Evolutionary conservation across 352 stramenopile genomes (phyloP), one percentile per base, ranked within the genome.

Genomic region (Pythium periplocum): DNA sequence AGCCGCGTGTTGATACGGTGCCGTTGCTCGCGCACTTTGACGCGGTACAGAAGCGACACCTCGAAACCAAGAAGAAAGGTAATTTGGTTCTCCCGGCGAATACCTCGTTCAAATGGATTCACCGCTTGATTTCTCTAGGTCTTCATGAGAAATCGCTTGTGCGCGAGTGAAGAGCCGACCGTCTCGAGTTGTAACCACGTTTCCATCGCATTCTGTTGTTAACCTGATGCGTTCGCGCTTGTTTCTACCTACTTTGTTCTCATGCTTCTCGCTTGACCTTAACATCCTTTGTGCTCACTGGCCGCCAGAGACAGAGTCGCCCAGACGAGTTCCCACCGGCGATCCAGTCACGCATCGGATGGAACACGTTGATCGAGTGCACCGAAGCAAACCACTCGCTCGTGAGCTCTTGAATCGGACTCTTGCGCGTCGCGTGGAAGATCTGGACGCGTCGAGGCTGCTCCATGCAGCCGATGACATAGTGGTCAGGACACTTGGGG

Each of bases 341-440:
- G 48, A 96, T 83, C 6, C 81, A 57, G 35, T 87, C 66, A 33
- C 84, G 58, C 44, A 74, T 73, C 31, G 85, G 83, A 55, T 96
- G 86, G 61, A 95, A 93, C 2, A 76, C 71, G 57, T 94, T 93
- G 61, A 94, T 88, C 17, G 86, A 95, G 62, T 93, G 83, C 31
- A 96, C 81, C 12, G 85, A 95, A 1, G 66, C 73, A 40, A 93
- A 85, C 40, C 75, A 71, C 41, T 87, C 69, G 54, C 78, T 86
- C 48, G 52, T 72, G 12, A 93, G 68, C 49, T 87, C 73, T 36
- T 86, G 83, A 40, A 93, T 73, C 12, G 78, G 81, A n/a, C 75
- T 77, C 44, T 69, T 83, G 12, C 72, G 76, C 11, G 69, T 78
- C 10, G 78, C 73, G 30, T 76, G 64, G 58, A 95, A 96, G 45